phyloP scores from a whole-genome alignment of 805 yeast species.

The Ogataea nonfermentans region DNA sequence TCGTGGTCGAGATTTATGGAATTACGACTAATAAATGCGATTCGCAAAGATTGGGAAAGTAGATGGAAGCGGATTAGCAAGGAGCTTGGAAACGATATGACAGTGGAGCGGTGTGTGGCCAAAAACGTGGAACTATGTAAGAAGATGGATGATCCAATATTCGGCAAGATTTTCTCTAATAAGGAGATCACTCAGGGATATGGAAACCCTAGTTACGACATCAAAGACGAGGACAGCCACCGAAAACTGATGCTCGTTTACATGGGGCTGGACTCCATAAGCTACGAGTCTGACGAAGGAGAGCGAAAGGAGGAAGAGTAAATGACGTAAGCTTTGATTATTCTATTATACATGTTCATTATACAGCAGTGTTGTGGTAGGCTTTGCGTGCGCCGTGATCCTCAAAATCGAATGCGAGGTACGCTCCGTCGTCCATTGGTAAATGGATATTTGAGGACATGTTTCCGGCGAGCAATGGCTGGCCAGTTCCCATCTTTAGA shows the following conservation, averaged over 20 bases:
- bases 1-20: slow-evolving; percentile 38
- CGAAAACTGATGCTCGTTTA: slow-evolving; percentile 36
- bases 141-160: slow-evolving; percentile 29
- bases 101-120: slow-evolving; percentile 30
- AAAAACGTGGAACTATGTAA: slow-evolving; percentile 34
- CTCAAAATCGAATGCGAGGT: slow-evolving; percentile 5
- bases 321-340: neutral
- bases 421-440: slow-evolving; percentile 6
- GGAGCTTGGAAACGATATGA: slow-evolving; percentile 33
- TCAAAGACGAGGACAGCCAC: slow-evolving; percentile 33
- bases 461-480: neutral
- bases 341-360: slow-evolving; percentile 2
- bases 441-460: slow-evolving; percentile 6
- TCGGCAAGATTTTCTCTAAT: slow-evolving; percentile 26
- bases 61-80: slow-evolving; percentile 39
- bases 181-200: slow-evolving; percentile 31
- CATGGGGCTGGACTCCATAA: slow-evolving; percentile 37
- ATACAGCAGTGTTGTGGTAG: slow-evolving; percentile 2
- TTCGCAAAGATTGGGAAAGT: slow-evolving; percentile 40
- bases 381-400: slow-evolving; percentile 8
- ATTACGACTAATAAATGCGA: slow-evolving; percentile 29
- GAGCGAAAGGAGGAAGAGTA: slow-evolving; percentile 9
- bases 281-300: slow-evolving; percentile 33
- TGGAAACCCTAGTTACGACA: slow-evolving; percentile 27
- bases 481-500: slow-evolving; percentile 5